Base-by-base conservation (phyloP, 108 stramenopile species). In the Fistulifera pelliculosa region DNA sequence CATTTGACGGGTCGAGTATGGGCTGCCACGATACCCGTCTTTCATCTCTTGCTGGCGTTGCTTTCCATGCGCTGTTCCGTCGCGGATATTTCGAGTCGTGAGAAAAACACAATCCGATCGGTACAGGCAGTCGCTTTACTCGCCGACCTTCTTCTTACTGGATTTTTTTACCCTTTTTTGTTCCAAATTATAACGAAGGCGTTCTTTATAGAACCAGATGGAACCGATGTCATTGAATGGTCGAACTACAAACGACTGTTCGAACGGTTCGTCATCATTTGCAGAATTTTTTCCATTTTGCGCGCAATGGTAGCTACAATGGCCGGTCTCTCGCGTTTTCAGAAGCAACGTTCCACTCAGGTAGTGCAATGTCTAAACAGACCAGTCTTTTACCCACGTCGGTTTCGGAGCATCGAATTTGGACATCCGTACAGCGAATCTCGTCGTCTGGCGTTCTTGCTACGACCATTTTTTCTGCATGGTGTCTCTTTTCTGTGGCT, bases 151-250 rank as follows among this genome's bases (percentile, higher is more conserved):
- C 51, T 52, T 27, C 52, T 52, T 52, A 22, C 25, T 10, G 21
- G 19, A 17, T 41, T 39, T 2, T 61, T 15, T 17, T 61, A 16
- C 26, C 31, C 31, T 35, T 35, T 35, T 8, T 35, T 35, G 31
- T 35, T 6, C 25, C 11, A 19, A 6, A 38, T 26, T 39, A 2
- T 61, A 13, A 25, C 44, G 18, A 5, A 48, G 25, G 18, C 24
- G 1, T 59, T 64, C 15, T 59, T 58, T 14, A 49, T 19, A 1
- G 62, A 69, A 24, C 6, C 24, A 27, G 68, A 69, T 45, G 62
- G 62, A 5, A 69, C 61, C 1, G 12, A 38, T 13, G 61, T 63
- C 16, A 39, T 58, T 15, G 68, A 69, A 52, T 69, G 47, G 43
- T 15, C 38, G 18, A 14, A 42, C n/a, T 14, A 53, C 15, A 14